phyloP scores from a whole-genome alignment of 345 rosid species.

The Rhodamnia argentea region DNA sequence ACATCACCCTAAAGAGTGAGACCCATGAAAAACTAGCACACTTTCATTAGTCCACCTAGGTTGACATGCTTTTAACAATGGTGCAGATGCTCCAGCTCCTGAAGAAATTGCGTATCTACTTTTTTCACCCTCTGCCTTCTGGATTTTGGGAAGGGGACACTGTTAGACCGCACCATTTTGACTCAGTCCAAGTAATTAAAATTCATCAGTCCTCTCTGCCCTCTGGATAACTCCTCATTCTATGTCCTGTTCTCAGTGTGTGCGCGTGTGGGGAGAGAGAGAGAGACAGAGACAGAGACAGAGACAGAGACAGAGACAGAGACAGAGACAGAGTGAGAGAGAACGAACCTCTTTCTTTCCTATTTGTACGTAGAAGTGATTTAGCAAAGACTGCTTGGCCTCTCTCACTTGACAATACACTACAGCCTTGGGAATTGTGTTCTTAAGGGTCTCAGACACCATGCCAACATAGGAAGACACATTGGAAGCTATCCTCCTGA shows the following conservation, averaged over 20 bases:
- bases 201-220: background rate
- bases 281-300: no score
- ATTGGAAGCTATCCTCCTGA: conserved; percentile 67
- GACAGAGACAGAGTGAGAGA: background rate
- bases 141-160: background rate
- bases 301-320: no score
- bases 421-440: conserved; percentile 64
- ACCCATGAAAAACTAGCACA: background rate
- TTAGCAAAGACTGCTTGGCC: conserved; percentile 59
- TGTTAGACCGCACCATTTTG: background rate
- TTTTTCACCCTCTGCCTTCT: background rate
- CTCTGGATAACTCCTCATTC: background rate
- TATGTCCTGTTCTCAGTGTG: background rate
- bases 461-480: conserved; percentile 64
- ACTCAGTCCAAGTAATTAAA: background rate
- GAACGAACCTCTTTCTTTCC: conserved; percentile 55
- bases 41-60: background rate
- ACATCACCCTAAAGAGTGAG: background rate
- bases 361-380: conserved; percentile 59
- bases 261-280: background rate
- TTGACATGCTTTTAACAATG: background rate
- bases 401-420: conserved; percentile 79
- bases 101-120: no score
- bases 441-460: conserved; percentile 67
- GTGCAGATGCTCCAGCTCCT: background rate